A percentile compares a stretch with the other conserved stretches of the same genome.
These are phyloP conservation scores for Magnolia changhungtana DNA, from an alignment of 164 flowering plant genomes.

Conservation along the genomic window DNA sequence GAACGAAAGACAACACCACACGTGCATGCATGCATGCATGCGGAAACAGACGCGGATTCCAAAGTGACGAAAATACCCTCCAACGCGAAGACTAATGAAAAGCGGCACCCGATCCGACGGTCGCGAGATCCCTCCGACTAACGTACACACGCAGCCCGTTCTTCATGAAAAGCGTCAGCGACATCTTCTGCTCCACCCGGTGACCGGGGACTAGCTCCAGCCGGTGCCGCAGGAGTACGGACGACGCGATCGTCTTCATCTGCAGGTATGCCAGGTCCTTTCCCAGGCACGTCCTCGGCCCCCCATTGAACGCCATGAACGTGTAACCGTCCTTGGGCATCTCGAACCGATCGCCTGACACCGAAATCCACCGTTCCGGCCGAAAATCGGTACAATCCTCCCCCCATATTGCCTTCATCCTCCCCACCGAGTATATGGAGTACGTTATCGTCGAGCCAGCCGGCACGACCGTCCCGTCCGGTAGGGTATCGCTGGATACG, in stretches of 20 bases:
- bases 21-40: neutral
- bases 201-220: constrained; percentile 62
- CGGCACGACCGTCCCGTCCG: constrained; percentile 68
- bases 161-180: constrained; percentile 84
- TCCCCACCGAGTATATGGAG: constrained; percentile 76
- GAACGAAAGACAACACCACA: too few species aligned
- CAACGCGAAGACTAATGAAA: neutral
- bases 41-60: neutral
- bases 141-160: constrained; percentile 60
- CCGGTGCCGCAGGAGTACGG: constrained; percentile 69
- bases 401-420: constrained; percentile 84
- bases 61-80: neutral
- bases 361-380: constrained; percentile 82
- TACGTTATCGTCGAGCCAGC: constrained; percentile 79
- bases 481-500: constrained; percentile 59
- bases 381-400: constrained; percentile 75
- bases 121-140: constrained; percentile 37
- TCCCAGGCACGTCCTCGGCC: constrained; percentile 85
- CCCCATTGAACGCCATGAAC: constrained; percentile 75
- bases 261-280: constrained; percentile 90
- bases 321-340: constrained; percentile 66
- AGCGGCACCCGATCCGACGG: neutral
- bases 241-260: constrained; percentile 84
- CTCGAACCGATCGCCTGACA: constrained; percentile 49
- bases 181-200: constrained; percentile 87